Conservation (phyloP, 768 basidiomycete species). For the Xanthoconium purpureum region DNA sequence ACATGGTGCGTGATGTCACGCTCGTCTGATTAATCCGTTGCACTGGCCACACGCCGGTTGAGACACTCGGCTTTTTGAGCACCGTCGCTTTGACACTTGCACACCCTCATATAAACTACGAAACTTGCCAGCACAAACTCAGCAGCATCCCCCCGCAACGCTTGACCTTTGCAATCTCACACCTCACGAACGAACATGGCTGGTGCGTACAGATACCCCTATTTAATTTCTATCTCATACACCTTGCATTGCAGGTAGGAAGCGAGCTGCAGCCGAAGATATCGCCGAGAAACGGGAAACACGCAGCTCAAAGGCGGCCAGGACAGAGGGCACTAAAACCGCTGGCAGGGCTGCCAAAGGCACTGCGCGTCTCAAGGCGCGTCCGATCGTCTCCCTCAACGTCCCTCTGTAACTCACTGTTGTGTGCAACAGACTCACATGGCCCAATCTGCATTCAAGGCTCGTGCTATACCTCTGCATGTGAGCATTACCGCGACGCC, state of each 20-base stretch:
- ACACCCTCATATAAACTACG: slow-evolving; percentile 11
- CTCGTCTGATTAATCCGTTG: slow-evolving; percentile 3
- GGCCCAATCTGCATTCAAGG: slow-evolving; percentile 52
- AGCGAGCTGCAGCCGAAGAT: slow-evolving; percentile 43
- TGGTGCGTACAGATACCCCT: slow-evolving; percentile 25
- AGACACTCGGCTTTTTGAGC: slow-evolving; percentile 16
- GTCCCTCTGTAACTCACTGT: not conserved
- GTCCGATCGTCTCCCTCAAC: slow-evolving; percentile 3
- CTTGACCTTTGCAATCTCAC: not conserved
- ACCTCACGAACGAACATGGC: slow-evolving; percentile 20
- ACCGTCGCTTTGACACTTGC: slow-evolving; percentile 21
- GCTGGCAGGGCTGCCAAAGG: slow-evolving; percentile 37
- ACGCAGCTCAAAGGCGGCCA: slow-evolving; percentile 51
- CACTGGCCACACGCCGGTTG: slow-evolving; percentile 2
- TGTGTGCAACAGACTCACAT: slow-evolving; percentile 39
- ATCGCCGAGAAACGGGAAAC: slow-evolving; percentile 33
- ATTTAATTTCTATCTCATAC: slow-evolving; percentile 4
- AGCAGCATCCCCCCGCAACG: not conserved
- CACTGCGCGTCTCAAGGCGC: slow-evolving; percentile 46
- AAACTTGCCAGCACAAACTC: not conserved
- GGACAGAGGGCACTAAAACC: slow-evolving; percentile 36
- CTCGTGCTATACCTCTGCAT: slow-evolving; percentile 67
- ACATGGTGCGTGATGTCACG: slow-evolving; percentile 35
- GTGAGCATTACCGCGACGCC: slow-evolving; percentile 65
- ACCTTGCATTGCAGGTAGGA: slow-evolving; percentile 34